phyloP scores from a whole-genome alignment of 164 flowering plant genomes.

The Macadamia integrifolia region DNA sequence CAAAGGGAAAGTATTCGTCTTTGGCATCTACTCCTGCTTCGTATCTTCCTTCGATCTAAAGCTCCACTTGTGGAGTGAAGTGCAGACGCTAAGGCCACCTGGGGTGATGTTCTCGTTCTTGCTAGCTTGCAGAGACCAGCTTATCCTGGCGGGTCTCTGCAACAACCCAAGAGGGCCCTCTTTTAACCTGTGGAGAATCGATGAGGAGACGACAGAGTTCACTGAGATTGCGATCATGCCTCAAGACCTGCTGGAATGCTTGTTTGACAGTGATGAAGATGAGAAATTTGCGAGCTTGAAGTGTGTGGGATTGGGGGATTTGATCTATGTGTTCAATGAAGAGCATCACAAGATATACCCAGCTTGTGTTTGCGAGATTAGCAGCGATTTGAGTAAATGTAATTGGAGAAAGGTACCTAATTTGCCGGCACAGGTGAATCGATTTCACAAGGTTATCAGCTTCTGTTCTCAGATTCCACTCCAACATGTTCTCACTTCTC shows the following conservation, averaged over 20 bases:
- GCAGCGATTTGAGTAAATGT: constrained; percentile 24
- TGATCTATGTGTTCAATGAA: constrained; percentile 58
- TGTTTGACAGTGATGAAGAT: constrained; percentile 54
- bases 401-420: constrained; percentile 55
- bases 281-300: constrained; percentile 60
- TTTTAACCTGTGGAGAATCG: constrained; percentile 50
- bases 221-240: constrained; percentile 61
- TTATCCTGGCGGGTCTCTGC: constrained; percentile 58
- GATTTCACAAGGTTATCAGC: constrained; percentile 54
- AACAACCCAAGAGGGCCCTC: constrained; percentile 28
- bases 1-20: constrained; percentile 41
- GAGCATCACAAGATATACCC: constrained; percentile 50
- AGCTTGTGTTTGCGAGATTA: constrained; percentile 56
- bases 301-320: constrained; percentile 57
- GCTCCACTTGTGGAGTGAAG: constrained; percentile 42
- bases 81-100: constrained; percentile 49
- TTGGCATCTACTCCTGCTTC: constrained; percentile 41
- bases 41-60: constrained; percentile 45
- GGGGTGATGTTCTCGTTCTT: constrained; percentile 52
- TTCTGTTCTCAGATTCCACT: constrained; percentile 50
- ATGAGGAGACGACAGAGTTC: constrained; percentile 49
- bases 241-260: constrained; percentile 34
- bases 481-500: constrained; percentile 9
- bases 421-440: constrained; percentile 49
- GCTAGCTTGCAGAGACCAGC: constrained; percentile 32